Evolutionary conservation across 2,329 filamentous ascomycete species (phyloP), one percentile per base, ranked within the genome.

Genomic region (Xylogone sp.): DNA sequence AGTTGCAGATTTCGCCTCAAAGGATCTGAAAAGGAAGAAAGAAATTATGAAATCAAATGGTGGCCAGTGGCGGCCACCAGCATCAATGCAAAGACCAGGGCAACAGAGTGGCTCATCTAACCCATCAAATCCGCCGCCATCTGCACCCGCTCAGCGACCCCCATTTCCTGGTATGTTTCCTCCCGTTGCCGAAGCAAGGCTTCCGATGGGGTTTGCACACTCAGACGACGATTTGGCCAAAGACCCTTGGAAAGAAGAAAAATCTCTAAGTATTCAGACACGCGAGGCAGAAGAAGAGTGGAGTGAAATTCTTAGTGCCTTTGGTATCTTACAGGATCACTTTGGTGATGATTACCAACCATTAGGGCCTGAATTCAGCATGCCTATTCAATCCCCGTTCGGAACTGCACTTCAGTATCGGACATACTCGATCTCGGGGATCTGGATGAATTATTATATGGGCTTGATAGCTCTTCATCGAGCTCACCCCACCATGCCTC

Each of bases 371-470:
- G 90, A 94, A 55, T 82, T 84, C 49, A 76, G 72, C 42, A 75
- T 78, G 52, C 69, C 83, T 48, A 76, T 83, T 45, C 68, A 80
- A 55, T 86, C 90, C 1, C 90, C 93, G 0, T 99, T 97, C 63
- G 93, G 94, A 0, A 80, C 83, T 2, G 87, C 89, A 0, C 72
- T 91, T 6, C 84, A 90, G 57, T 97, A 96, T 65, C 82, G 89
- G 24, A 93, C 88, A 2, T 93, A 90, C 66, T 86, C 87, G n/a
- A 87, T 97, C 56, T 89, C 88, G 2, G 87, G 89, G 29, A 77
- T 97, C 20, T 96, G 91, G 90, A 84, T 88, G 64, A 87, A 92
- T 57, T 92, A 89, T 67, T 88, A 96, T 68, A 89, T 93, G 76
- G 86, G 86, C 0, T 78, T 90, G 45, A 93, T 97, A 52, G 79